phyloP scores from a whole-genome alignment of 2,329 filamentous ascomycete species.

The Ophiostoma montium region DNA sequence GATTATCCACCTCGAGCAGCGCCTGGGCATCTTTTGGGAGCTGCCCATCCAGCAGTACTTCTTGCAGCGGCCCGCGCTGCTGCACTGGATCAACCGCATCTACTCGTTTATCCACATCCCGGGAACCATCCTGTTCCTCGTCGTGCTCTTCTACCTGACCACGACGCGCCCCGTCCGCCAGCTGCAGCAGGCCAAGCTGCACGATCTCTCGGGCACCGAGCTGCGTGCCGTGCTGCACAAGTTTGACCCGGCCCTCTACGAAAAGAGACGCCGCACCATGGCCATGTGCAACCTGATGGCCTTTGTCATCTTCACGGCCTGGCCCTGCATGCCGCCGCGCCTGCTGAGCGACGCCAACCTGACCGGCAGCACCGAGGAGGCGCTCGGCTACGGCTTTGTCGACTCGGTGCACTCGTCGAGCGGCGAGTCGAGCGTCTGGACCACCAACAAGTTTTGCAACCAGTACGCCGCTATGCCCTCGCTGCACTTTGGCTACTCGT shows the following conservation, averaged over 20 bases:
- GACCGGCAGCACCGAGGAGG: constrained; percentile 39
- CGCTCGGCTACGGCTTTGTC: constrained; percentile 46
- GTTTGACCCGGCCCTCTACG: constrained; percentile 32
- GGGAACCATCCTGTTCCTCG: constrained; percentile 54
- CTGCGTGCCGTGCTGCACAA: neutral
- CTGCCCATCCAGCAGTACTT: constrained; percentile 43
- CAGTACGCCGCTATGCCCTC: constrained; percentile 62
- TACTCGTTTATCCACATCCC: constrained; percentile 72
- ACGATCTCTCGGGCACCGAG: neutral
- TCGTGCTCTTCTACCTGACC: constrained; percentile 55
- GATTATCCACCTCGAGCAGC: constrained; percentile 51
- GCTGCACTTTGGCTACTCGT: constrained; percentile 61
- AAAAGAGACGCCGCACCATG: constrained; percentile 22
- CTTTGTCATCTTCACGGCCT: constrained; percentile 45
- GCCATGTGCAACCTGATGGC: constrained; percentile 47
- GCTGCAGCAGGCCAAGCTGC: constrained; percentile 10
- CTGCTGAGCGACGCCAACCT: constrained; percentile 35
- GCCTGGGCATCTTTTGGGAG: constrained; percentile 51
- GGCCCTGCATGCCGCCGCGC: constrained; percentile 39
- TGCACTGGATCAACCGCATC: constrained; percentile 57
- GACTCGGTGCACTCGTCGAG: constrained; percentile 42
- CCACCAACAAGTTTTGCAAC: constrained; percentile 59
- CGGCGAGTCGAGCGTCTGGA: constrained; percentile 56
- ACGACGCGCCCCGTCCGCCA: constrained; percentile 32
- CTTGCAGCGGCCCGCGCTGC: constrained; percentile 34